Base-by-base conservation (phyloP, 306 rosid genomes). In the Vicia faba region DNA sequence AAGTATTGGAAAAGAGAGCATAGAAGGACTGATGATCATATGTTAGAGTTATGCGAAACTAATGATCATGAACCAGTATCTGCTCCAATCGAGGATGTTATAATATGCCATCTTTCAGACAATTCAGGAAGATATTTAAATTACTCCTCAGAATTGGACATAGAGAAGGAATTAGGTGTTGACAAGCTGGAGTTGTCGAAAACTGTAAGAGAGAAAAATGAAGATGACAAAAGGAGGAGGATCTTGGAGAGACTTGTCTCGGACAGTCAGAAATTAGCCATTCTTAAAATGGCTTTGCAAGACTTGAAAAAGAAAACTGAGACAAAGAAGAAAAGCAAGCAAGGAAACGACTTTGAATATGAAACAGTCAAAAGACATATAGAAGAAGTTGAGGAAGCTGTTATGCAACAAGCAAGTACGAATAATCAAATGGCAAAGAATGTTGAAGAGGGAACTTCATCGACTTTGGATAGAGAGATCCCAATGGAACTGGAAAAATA, bases 331-430 rank as follows among this genome's bases (percentile, higher is more conserved):
- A 78, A 75, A 60, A 80, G 79, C 74, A 86, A 75, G 71, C 79
- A 71, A 75, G 71, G 67, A 38, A 82, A 68, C n/a, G 71, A 67
- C 39, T 64, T 74, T 11, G 96, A 93, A 63, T 84, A 74, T 61
- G 95, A 89, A 74, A 83, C 82, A 11, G 97, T 89, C 10, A 83
- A 80, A 54, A 82, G 75, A 76, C 97, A 90, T 31, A 63, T 93
- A 51, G 79, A 80, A 38, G 97, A 93, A 75, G 95, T 87, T 25
- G 98, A 89, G 78, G 88, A 86, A 54, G 86, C 89, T 20, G 85
- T 88, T 18, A 51, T 73, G 68, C 86, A 87, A 75, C 87, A 86
- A 54, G 81, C 66, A 15, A 80, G 80, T 28, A 57, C 67, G n/a
- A 80, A 83, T 56, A 93, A 77, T 73, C 86, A 85, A 38, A 58